A percentile compares a stretch with the other conserved stretches of the same genome.
Evolutionary conservation across 768 basidiomycete species (phyloP).

Genomic region (Auricularia sp.): DNA sequence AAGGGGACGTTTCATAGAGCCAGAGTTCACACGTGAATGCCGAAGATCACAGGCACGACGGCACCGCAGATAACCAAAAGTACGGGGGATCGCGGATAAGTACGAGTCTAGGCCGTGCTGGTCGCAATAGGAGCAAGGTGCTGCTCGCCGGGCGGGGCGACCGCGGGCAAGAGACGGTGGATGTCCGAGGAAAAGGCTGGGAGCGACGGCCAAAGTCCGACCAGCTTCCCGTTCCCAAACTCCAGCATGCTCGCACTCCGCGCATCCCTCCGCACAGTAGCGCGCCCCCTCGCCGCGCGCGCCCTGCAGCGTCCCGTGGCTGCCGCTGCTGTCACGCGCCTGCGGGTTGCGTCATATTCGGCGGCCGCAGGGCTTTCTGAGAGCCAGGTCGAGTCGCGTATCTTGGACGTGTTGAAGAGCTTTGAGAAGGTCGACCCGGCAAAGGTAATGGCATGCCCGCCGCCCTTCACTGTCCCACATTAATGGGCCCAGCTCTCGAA

Average conservation of each 20-base stretch:
- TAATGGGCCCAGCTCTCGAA: conserved; percentile 44
- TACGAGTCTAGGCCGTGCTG: too few relatives aligned
- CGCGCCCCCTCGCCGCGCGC: not conserved
- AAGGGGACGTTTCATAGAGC: too few relatives aligned
- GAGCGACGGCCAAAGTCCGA: not conserved
- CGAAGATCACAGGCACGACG: too few relatives aligned
- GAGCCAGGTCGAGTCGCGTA: conserved; percentile 59
- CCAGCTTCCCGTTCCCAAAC: not conserved
- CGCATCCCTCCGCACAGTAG: not conserved
- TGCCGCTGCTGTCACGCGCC: not conserved
- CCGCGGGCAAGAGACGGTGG: not conserved
- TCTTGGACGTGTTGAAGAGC: conserved; percentile 73
- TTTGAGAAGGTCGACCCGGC: conserved; percentile 79
- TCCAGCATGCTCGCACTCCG: conserved; percentile 1
- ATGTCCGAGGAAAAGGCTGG: not conserved
- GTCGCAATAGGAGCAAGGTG: too few relatives aligned
- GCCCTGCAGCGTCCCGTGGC: not conserved
- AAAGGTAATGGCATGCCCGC: conserved; percentile 42
- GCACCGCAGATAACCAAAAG: too few relatives aligned
- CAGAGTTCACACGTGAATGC: too few relatives aligned
- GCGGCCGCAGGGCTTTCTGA: conserved; percentile 55
- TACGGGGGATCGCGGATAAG: too few relatives aligned
- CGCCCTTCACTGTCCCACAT: conserved; percentile 5
- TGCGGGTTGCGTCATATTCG: conserved; percentile 41
- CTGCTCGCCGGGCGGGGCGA: too few relatives aligned